Conservation (phyloP, 176 grass and related monocot species). For the Musa schizocarpa region DNA sequence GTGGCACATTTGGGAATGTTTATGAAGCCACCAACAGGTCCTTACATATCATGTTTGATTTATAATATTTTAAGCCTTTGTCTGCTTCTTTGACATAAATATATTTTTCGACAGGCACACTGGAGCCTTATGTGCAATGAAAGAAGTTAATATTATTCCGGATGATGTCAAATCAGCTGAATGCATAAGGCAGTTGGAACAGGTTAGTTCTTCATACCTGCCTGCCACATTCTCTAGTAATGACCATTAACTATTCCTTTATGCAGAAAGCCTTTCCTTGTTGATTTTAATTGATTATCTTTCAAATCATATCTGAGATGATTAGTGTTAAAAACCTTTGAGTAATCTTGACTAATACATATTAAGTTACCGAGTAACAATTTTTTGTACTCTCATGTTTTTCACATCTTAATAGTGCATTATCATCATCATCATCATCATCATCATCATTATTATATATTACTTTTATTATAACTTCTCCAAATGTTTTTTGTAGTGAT, state of each 20-base stretch:
- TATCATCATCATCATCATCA: no score
- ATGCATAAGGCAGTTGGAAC: conserved; percentile 76
- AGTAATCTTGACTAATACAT: no score
- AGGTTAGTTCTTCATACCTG: conserved; percentile 37
- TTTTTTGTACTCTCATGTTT: neutral
- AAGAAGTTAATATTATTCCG: conserved; percentile 98
- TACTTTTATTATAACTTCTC: no score
- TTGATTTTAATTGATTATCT: no score
- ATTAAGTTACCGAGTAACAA: neutral
- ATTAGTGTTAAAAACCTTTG: no score
- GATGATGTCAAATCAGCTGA: conserved; percentile 85
- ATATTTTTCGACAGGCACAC: conserved; percentile 51
- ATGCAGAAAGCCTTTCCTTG: neutral
- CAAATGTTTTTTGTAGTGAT: neutral
- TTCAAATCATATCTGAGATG: no score
- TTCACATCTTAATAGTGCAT: no score
- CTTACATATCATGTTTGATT: conserved; percentile 8
- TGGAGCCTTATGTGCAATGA: conserved; percentile 98
- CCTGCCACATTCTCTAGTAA: neutral
- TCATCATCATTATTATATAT: no score
- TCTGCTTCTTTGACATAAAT: conserved; percentile 19
- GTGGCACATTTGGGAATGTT: conserved; percentile 93
- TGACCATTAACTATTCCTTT: neutral
- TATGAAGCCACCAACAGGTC: conserved; percentile 91
- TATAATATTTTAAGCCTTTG: conserved; percentile 1